These are phyloP conservation scores for Massarina eburnea DNA, from an alignment of 2,329 filamentous ascomycete species.

Conservation along the genomic window DNA sequence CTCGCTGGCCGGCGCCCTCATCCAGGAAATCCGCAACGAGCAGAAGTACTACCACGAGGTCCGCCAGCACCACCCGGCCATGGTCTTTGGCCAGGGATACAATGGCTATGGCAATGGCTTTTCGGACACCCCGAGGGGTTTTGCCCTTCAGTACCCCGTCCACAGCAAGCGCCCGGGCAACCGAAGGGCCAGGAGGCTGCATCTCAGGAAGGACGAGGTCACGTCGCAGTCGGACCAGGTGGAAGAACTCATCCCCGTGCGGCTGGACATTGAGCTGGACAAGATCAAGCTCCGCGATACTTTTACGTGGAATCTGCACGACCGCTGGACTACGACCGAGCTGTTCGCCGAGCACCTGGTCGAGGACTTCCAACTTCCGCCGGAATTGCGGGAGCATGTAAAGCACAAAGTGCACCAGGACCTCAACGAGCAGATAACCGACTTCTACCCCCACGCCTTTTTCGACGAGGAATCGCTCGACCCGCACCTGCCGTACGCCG, in stretches of 20 bases:
- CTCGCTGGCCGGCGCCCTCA: slow-evolving; percentile 64
- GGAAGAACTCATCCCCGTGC: slow-evolving; percentile 88
- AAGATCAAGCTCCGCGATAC: slow-evolving; percentile 95
- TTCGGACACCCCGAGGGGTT: slow-evolving; percentile 65
- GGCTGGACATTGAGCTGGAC: slow-evolving; percentile 92
- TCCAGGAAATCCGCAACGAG: slow-evolving; percentile 48
- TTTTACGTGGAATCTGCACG: slow-evolving; percentile 97
- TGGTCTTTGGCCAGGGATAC: slow-evolving; percentile 72
- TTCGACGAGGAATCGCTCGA: slow-evolving; percentile 90
- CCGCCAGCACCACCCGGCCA: slow-evolving; percentile 59
- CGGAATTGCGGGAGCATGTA: slow-evolving; percentile 60
- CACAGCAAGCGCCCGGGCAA: slow-evolving; percentile 76
- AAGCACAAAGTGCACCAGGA: slow-evolving; percentile 70
- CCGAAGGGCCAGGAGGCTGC: slow-evolving; percentile 71
- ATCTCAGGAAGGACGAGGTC: slow-evolving; percentile 75
- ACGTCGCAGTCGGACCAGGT: slow-evolving; percentile 87
- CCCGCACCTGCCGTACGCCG: slow-evolving; percentile 83
- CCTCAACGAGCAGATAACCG: slow-evolving; percentile 85
- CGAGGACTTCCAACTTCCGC: slow-evolving; percentile 78
- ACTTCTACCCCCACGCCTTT: slow-evolving; percentile 90
- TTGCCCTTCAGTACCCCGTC: slow-evolving; percentile 74
- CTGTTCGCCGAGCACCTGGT: slow-evolving; percentile 86
- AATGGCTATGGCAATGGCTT: slow-evolving; percentile 84
- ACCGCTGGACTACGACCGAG: slow-evolving; percentile 76
- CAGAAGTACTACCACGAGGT: slow-evolving; percentile 40